Percentiles rank a stretch among this genome's conserved stretches.
These are phyloP conservation scores for Aspergillus texensis DNA, from an alignment of 2,329 filamentous ascomycete genomes.

Conservation along the genomic window DNA sequence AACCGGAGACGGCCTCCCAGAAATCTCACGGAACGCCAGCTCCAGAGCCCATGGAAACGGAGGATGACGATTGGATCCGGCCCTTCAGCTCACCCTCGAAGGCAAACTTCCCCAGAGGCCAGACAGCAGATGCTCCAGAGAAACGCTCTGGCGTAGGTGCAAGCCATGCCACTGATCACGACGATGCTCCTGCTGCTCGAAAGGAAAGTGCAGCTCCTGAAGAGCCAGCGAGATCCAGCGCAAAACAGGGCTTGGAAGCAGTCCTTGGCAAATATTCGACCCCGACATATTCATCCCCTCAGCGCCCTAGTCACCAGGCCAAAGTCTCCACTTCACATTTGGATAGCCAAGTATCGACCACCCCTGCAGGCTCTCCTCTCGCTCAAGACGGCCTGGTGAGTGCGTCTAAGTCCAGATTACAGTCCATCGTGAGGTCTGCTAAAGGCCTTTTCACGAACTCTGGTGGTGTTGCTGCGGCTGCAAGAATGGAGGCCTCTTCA, in stretches of 20 bases:
- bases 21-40: constrained; percentile 26
- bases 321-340: constrained; percentile 63
- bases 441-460: constrained; percentile 83
- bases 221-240: constrained; percentile 18
- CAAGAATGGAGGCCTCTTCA: constrained; percentile 58
- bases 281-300: constrained; percentile 58
- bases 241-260: constrained; percentile 31
- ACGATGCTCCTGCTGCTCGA: constrained; percentile 4
- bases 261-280: constrained; percentile 68
- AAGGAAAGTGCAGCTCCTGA: constrained; percentile 17
- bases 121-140: constrained; percentile 65
- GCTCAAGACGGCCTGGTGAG: constrained; percentile 78
- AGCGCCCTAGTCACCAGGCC: constrained; percentile 58
- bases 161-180: constrained; percentile 19
- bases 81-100: constrained; percentile 51
- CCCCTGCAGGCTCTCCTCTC: constrained; percentile 59
- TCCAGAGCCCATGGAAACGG: constrained; percentile 32
- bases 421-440: constrained; percentile 85
- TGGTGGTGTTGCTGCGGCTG: constrained; percentile 60
- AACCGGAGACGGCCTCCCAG: constrained; percentile 23
- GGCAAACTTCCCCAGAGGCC: constrained; percentile 61
- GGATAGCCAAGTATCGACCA: constrained; percentile 55
- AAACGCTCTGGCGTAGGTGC: constrained; percentile 35
- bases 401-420: constrained; percentile 89
- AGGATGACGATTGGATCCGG: constrained; percentile 64